phyloP scores from a whole-genome alignment of 129 eudicot species.

The Rutidosis leptorrhynchoides region DNA sequence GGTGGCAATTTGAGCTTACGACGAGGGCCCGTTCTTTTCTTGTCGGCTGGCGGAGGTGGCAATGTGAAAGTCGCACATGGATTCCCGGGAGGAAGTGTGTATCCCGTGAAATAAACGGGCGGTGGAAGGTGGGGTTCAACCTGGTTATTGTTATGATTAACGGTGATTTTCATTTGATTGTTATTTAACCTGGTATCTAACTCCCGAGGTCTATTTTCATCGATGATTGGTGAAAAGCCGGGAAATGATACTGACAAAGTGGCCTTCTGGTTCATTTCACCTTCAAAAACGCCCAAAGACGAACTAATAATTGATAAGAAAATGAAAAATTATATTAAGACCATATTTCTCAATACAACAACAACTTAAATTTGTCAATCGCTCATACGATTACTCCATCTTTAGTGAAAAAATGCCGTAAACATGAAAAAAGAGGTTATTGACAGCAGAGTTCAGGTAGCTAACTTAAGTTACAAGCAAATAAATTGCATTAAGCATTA shows the following conservation, averaged over 20 bases:
- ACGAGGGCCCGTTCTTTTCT: slow-evolving; percentile 75
- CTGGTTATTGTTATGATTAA: slow-evolving; percentile 7
- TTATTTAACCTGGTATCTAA: slow-evolving; percentile 22
- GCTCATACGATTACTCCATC: slow-evolving; percentile 3
- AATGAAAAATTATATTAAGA: slow-evolving; percentile 10
- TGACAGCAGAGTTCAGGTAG: slow-evolving; percentile 3
- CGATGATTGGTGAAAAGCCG: slow-evolving; percentile 29
- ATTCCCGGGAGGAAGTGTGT: slow-evolving; percentile 79
- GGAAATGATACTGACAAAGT: slow-evolving; percentile 21
- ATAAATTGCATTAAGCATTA: slow-evolving; percentile 4
- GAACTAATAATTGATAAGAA: slow-evolving; percentile 27
- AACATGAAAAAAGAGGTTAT: slow-evolving; percentile 15
- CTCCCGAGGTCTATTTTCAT: slow-evolving; percentile 23
- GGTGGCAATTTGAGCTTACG: slow-evolving; percentile 22
- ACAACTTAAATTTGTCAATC: no score
- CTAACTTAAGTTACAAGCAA: slow-evolving; percentile 20
- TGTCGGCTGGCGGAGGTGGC: slow-evolving; percentile 92
- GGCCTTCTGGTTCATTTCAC: slow-evolving; percentile 51
- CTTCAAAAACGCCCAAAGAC: slow-evolving; percentile 47
- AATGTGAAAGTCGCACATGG: slow-evolving; percentile 68
- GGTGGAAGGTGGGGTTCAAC: slow-evolving; percentile 28
- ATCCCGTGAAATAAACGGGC: slow-evolving; percentile 54
- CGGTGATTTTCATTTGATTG: slow-evolving; percentile 25
- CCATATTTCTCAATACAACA: not conserved
- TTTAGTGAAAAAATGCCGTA: slow-evolving; percentile 10